Percentiles rank a stretch among this genome's conserved stretches.
Conservation (phyloP, 164 flowering plant genomes). For the Euptelea pleiosperma region DNA sequence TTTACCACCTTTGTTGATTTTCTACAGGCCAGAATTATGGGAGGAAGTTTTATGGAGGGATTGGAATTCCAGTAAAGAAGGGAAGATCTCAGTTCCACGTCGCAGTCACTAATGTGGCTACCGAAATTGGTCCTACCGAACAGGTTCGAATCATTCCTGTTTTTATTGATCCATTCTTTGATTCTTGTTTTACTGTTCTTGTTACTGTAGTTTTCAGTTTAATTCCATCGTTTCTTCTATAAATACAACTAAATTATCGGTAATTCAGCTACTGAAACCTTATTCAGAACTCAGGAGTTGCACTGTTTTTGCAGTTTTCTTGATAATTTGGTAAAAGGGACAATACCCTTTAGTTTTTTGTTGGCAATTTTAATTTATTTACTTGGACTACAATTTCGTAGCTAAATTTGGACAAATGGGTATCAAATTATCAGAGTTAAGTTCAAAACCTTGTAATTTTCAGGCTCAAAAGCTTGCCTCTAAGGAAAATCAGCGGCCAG, state of each 20-base stretch:
- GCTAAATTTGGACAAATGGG: not conserved
- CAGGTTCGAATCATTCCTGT: slow-evolving; percentile 35
- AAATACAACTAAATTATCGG: not conserved
- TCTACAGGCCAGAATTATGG: slow-evolving; percentile 42
- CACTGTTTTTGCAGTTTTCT: not conserved
- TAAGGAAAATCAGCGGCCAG: slow-evolving; percentile 83
- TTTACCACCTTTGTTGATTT: slow-evolving; percentile 3
- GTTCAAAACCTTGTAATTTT: slow-evolving; percentile 14
- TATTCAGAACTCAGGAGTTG: not conserved
- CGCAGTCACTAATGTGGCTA: slow-evolving; percentile 65
- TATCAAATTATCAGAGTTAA: not conserved
- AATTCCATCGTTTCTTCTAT: not conserved
- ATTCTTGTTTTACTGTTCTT: not conserved
- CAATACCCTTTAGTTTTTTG: not conserved
- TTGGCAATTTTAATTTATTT: not conserved
- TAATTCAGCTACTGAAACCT: not conserved
- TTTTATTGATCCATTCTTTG: not conserved
- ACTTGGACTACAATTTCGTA: not conserved
- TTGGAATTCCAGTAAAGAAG: slow-evolving; percentile 39
- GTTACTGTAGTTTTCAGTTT: no score
- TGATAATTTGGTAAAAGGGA: not conserved
- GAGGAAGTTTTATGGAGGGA: slow-evolving; percentile 49
- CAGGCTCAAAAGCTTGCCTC: slow-evolving; percentile 55
- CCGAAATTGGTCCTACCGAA: slow-evolving; percentile 55
- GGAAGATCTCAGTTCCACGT: slow-evolving; percentile 49